A percentile compares a stretch with the other conserved stretches of the same genome.
These are phyloP conservation scores for Cercospora beticola DNA, from an alignment of 2,329 filamentous ascomycete genomes.

Conservation along the genomic window DNA sequence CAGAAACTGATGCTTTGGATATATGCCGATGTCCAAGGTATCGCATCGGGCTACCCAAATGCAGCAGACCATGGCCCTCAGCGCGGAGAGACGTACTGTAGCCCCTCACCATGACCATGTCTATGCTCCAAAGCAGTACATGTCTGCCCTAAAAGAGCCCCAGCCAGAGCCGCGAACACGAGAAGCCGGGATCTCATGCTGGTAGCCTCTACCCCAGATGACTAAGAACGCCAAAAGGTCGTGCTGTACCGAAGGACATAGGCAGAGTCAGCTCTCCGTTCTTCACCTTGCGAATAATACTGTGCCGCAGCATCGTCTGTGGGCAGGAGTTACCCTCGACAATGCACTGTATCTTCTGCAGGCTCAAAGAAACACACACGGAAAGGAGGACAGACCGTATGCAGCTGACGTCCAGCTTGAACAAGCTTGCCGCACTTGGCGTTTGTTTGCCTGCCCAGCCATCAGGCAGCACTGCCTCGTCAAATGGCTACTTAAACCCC, in stretches of 20 bases:
- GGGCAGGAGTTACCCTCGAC: background rate
- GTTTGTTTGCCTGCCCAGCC: background rate
- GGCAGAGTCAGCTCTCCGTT: background rate
- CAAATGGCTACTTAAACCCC: background rate
- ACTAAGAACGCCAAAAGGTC: background rate
- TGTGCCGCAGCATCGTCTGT: too few relatives aligned
- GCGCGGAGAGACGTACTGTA: background rate
- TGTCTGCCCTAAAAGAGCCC: background rate
- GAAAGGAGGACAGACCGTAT: background rate
- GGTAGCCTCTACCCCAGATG: background rate
- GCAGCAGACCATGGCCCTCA: too few relatives aligned
- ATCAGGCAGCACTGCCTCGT: background rate
- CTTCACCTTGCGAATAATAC: background rate
- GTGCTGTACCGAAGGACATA: background rate
- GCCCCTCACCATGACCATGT: background rate
- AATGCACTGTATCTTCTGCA: background rate
- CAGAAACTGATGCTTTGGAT: too few relatives aligned
- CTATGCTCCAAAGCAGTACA: background rate
- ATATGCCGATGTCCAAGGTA: too few relatives aligned
- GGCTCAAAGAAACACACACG: background rate
- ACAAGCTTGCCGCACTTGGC: background rate
- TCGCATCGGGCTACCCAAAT: too few relatives aligned
- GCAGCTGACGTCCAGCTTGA: background rate
- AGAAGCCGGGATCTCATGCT: background rate
- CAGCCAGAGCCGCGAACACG: background rate